These are phyloP conservation scores for Lachnellula cervina DNA, from an alignment of 2,329 filamentous ascomycete genomes.

Conservation along the genomic window DNA sequence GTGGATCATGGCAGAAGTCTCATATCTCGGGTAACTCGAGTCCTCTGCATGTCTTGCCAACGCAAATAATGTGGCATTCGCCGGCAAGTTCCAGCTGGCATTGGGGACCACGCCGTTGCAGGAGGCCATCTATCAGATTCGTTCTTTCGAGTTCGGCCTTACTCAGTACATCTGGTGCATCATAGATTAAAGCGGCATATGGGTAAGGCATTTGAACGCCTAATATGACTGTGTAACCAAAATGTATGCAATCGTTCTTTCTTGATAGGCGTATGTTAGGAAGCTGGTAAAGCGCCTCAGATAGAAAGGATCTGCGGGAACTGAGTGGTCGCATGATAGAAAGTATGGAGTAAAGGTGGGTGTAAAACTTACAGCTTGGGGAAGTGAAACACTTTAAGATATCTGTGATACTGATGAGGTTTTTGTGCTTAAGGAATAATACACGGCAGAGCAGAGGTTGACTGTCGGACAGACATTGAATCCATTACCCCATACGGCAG, in stretches of 20 bases:
- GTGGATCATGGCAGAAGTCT: conserved; percentile 3
- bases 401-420: not conserved
- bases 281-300: not conserved
- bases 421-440: not conserved
- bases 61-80: not conserved
- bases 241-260: not conserved
- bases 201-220: not conserved
- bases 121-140: not conserved
- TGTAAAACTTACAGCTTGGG: not conserved
- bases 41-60: conserved; percentile 6
- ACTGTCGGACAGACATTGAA: not conserved
- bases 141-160: not conserved
- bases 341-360: not conserved
- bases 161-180: too few species aligned
- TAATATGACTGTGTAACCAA: not conserved
- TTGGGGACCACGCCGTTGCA: not conserved
- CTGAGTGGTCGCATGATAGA: not conserved
- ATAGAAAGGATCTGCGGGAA: not conserved
- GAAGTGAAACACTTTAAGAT: not conserved
- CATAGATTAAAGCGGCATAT: not conserved
- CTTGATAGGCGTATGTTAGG: not conserved
- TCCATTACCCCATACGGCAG: not conserved
- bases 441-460: not conserved
- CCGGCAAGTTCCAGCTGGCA: not conserved
- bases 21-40: not conserved